These are phyloP conservation scores for Sideroxylon spinosum DNA, from an alignment of 179 eudicot species.

Conservation along the genomic window DNA sequence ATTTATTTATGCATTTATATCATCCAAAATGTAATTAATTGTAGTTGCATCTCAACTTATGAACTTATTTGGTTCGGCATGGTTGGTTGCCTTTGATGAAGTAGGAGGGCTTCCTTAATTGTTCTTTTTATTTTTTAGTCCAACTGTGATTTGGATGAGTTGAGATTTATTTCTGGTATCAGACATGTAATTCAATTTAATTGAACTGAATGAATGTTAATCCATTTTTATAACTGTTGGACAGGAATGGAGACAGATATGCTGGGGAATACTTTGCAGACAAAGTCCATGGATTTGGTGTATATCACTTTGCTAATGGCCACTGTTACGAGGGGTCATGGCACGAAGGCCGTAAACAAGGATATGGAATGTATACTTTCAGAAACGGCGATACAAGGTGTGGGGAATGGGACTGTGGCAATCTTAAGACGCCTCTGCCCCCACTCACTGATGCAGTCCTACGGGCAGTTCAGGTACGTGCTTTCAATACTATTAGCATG, in stretches of 20 bases:
- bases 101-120: background rate
- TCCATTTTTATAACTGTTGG: background rate
- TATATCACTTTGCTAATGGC: conserved; percentile 77
- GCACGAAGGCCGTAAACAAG: conserved; percentile 90
- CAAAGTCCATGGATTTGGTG: conserved; percentile 80
- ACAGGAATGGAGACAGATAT: conserved; percentile 77
- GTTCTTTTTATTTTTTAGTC: background rate
- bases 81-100: background rate
- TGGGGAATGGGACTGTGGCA: conserved; percentile 81
- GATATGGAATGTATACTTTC: conserved; percentile 77
- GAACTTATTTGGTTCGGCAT: background rate
- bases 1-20: background rate
- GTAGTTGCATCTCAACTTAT: background rate
- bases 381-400: conserved; percentile 60
- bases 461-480: conserved; percentile 62
- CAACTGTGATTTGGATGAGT: background rate
- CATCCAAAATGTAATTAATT: background rate
- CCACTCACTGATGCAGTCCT: conserved; percentile 57
- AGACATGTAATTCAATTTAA: background rate
- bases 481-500: background rate
- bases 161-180: background rate
- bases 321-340: conserved; percentile 89
- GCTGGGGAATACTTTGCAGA: conserved; percentile 93
- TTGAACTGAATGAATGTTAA: background rate
- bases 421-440: conserved; percentile 47